phyloP scores from a whole-genome alignment of 768 basidiomycete species.

The Rhizopogon vinicolor region DNA sequence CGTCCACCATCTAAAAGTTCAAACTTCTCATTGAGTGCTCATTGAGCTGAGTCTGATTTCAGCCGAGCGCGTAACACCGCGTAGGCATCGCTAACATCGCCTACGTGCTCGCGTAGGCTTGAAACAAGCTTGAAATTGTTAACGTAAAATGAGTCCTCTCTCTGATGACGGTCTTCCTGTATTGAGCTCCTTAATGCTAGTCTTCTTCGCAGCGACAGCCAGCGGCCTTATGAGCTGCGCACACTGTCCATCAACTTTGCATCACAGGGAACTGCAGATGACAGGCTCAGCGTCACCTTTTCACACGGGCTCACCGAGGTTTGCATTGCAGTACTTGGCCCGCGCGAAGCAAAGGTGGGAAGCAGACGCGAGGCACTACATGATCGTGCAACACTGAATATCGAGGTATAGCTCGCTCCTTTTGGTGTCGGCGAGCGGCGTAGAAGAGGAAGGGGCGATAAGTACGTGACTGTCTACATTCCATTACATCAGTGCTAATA shows the following conservation, averaged over 20 bases:
- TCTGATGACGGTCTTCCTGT: conserved; percentile 46
- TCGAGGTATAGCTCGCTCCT: conserved; percentile 82
- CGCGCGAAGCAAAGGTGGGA: conserved; percentile 73
- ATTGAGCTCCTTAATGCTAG: conserved; percentile 81
- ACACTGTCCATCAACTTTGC: conserved; percentile 75
- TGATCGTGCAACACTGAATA: conserved; percentile 84
- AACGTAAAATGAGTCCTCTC: too few species aligned
- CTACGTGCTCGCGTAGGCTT: too few species aligned
- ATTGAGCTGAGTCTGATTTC: too few species aligned
- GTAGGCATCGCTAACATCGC: too few species aligned
- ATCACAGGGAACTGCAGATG: conserved; percentile 75
- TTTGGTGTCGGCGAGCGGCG: conserved; percentile 83
- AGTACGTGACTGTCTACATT: conserved; percentile 40
- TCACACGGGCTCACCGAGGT: conserved; percentile 91
- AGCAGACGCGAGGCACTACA: conserved; percentile 70
- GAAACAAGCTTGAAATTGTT: too few species aligned
- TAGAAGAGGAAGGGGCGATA: conserved; percentile 77
- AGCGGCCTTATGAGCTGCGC: conserved; percentile 89
- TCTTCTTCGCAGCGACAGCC: conserved; percentile 87
- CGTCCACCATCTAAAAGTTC: too few species aligned
- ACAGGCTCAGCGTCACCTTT: conserved; percentile 75
- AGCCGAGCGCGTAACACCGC: too few species aligned
- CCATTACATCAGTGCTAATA: conserved; percentile 4
- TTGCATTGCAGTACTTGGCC: conserved; percentile 85
- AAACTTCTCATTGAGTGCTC: too few species aligned